phyloP scores from a whole-genome alignment of 345 rosid species.

The Salix exigua region DNA sequence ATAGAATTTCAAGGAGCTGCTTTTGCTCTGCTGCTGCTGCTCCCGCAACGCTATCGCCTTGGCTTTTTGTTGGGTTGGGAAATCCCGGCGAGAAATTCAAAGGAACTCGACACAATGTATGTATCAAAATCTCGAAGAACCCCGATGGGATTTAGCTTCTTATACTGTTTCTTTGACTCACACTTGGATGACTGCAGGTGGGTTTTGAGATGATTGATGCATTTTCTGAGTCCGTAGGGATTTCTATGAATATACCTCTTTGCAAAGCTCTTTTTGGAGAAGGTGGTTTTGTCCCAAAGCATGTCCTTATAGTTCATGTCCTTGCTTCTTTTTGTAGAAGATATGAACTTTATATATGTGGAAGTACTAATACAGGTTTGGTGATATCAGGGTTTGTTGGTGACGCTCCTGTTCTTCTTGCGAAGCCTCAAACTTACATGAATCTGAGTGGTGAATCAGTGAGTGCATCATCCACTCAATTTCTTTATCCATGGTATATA shows the following conservation, averaged over 20 bases:
- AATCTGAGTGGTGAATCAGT: constrained; percentile 96
- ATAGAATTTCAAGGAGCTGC: constrained; percentile 36
- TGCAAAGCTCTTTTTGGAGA: constrained; percentile 23
- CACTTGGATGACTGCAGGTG: constrained; percentile 34
- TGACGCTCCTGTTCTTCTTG: constrained; percentile 16
- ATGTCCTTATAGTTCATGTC: too few species aligned
- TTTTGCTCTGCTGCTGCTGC: constrained; percentile 50
- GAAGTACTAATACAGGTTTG: not conserved
- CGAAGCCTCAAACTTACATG: constrained; percentile 63
- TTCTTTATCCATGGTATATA: too few species aligned
- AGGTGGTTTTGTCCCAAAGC: not conserved
- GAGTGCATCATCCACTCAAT: constrained; percentile 10
- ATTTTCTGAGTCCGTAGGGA: constrained; percentile 31
- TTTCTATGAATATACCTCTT: not conserved
- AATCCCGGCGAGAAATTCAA: constrained; percentile 83
- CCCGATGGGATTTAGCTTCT: not conserved
- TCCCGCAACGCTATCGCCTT: constrained; percentile 35
- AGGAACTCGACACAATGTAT: constrained; percentile 83
- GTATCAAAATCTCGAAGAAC: not conserved
- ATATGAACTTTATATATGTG: not conserved
- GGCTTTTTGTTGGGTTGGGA: constrained; percentile 84
- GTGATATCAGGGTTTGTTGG: constrained; percentile 14
- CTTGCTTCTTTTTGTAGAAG: too few species aligned
- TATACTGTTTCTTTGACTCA: constrained; percentile 1
- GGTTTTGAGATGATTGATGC: constrained; percentile 80